Evolutionary conservation across 164 flowering plant species (phyloP), one percentile per base, ranked within the genome.

Genomic region (Chloranthus sessilifolius): DNA sequence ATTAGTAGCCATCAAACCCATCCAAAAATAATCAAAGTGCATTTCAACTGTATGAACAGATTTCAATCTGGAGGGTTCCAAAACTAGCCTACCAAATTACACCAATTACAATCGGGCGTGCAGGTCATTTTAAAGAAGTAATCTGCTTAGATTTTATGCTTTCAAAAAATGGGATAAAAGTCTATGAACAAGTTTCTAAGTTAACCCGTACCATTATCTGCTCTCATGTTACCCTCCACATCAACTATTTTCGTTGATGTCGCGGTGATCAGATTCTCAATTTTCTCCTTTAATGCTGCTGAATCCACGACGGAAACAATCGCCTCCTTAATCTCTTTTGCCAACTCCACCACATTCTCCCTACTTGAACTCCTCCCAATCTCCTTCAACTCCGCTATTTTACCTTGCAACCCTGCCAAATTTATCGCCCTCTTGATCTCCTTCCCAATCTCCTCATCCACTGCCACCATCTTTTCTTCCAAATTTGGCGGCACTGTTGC

Each of bases 351-450:
- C 16, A 52, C 53, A 46, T 51, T 55, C 39, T 34, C 69, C 20
- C 58, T n/a, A 48, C 27, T 48, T 3, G 66, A 53, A 17, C 70
- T 71, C 38, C 27, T 56, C 2, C 24, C 57, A 30, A 64, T 43
- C 33, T 66, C 68, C 42, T 58, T 71, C 59, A 71, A 37, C 57
- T 66, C 73, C 31, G 63, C 65, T 26, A 66, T 53, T 55, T 71
- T 68, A 6, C 31, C 48, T 16, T 36, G 49, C 37, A 72, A 60
- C 21, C 67, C 74, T 16, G 64, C 33, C 10, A 4, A 40, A 36
- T 51, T 28, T 24, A 66, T 38, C 0, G 64, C 56, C 37, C 58
- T 60, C 22, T 55, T 67, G 26, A 69, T 69, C 53, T 69, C 74
- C 28, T 49, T 43, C 1, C 10, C 15, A 12, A 63, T 70, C 48